phyloP scores from a whole-genome alignment of 768 basidiomycete genomes.

The Hypholoma sublateritium region DNA sequence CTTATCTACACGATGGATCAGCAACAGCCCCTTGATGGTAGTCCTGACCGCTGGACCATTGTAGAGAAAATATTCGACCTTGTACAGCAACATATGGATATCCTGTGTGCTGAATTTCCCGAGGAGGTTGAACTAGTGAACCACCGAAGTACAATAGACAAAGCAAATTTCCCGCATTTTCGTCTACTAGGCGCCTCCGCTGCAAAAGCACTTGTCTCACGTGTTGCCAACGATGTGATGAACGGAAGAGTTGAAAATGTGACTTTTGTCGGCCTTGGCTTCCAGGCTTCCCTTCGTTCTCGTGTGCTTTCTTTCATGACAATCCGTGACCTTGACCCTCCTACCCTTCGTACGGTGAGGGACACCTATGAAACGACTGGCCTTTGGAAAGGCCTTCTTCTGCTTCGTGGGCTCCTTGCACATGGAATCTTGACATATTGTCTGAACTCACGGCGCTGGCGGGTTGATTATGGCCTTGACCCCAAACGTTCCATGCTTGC shows the following conservation, averaged over 20 bases:
- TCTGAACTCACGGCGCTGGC: constrained; percentile 41
- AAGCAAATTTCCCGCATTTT: constrained; percentile 13
- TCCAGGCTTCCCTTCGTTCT: constrained; percentile 3
- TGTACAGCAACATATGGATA: constrained; percentile 14
- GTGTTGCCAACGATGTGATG: constrained; percentile 7
- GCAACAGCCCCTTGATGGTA: constrained; percentile 36
- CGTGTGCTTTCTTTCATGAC: constrained; percentile 9
- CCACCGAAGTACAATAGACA: not conserved
- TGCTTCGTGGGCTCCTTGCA: constrained; percentile 45
- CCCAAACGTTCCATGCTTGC: constrained; percentile 41
- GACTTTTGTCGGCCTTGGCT: constrained; percentile 11
- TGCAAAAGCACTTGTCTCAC: constrained; percentile 6
- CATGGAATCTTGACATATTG: constrained; percentile 38
- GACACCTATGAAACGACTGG: constrained; percentile 13
- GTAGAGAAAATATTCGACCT: constrained; percentile 37
- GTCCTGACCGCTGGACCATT: constrained; percentile 42
- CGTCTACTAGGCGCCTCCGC: constrained; percentile 12
- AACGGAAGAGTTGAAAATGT: constrained; percentile 12
- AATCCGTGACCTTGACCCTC: not conserved
- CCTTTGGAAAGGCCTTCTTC: constrained; percentile 37
- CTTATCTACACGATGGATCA: constrained; percentile 45
- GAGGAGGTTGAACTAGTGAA: constrained; percentile 21
- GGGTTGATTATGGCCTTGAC: constrained; percentile 53
- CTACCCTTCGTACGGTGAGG: constrained; percentile 8
- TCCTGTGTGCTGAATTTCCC: constrained; percentile 14